Conservation (phyloP, 495 filamentous ascomycete genomes). For the Aspergillus baeticus region DNA sequence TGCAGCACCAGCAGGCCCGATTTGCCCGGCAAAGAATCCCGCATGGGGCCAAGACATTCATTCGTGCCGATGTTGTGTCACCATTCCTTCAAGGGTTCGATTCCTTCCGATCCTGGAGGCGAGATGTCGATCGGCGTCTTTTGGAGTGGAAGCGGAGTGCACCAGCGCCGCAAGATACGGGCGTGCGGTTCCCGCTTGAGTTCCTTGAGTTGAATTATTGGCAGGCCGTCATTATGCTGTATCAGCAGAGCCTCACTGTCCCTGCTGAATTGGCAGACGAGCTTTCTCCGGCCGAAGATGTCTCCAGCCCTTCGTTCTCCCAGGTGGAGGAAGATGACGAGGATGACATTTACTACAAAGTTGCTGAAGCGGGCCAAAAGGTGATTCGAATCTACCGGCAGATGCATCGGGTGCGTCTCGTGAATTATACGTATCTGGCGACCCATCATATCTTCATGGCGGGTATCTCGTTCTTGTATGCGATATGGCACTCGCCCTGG, state of each 20-base stretch:
- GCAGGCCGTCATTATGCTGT: constrained; percentile 97
- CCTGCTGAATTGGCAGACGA: constrained; percentile 80
- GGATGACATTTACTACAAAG: constrained; percentile 86
- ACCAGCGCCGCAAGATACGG: constrained; percentile 72
- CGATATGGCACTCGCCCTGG: constrained; percentile 92
- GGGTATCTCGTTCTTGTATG: constrained; percentile 92
- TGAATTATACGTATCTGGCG: constrained; percentile 96
- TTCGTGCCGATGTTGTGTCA: constrained; percentile 75
- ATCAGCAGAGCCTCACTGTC: constrained; percentile 87
- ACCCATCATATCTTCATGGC: constrained; percentile 98
- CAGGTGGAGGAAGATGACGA: constrained; percentile 76
- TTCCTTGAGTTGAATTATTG: constrained; percentile 95
- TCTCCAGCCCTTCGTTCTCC: constrained; percentile 57
- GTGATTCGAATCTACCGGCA: constrained; percentile 89
- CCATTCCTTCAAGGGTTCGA: constrained; percentile 83
- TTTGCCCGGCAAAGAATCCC: constrained; percentile 47
- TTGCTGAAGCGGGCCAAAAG: constrained; percentile 91
- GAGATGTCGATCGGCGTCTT: constrained; percentile 79
- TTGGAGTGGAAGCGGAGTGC: constrained; percentile 85
- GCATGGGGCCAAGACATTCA: constrained; percentile 64
- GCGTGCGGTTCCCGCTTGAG: constrained; percentile 80
- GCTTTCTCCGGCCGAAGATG: constrained; percentile 66
- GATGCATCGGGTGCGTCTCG: constrained; percentile 80
- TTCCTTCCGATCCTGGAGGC: constrained; percentile 83
- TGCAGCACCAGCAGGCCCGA: constrained; percentile 83